These are phyloP conservation scores for Tieghemiomyces parasiticus DNA, from an alignment of 192 early-diverging fungal species.

Conservation along the genomic window DNA sequence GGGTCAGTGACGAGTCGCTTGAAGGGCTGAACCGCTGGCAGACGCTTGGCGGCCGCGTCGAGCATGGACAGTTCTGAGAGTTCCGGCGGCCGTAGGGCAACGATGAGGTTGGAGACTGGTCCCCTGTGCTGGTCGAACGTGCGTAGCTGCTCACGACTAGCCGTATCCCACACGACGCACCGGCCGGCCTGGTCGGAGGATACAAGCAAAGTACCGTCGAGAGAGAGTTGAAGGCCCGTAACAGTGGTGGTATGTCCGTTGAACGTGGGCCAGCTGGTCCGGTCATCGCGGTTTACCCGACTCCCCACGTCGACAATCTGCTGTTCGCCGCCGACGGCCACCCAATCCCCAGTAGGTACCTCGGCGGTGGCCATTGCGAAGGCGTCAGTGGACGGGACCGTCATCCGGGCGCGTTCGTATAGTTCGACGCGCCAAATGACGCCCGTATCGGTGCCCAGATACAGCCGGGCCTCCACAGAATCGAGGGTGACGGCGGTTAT, in stretches of 20 bases:
- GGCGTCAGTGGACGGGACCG: slow-evolving; percentile 25
- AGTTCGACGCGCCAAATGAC: slow-evolving; percentile 48
- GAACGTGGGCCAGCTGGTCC: slow-evolving; percentile 16
- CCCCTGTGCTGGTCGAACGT: slow-evolving; percentile 58
- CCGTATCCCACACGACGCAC: slow-evolving; percentile 76
- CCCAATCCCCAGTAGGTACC: slow-evolving; percentile 12
- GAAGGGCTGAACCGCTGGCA: slow-evolving; percentile 4
- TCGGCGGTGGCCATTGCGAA: slow-evolving; percentile 23
- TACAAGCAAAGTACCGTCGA: slow-evolving; percentile 62
- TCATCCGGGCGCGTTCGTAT: slow-evolving; percentile 28
- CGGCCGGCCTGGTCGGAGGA: slow-evolving; percentile 62
- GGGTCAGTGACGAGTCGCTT: slow-evolving; percentile 11
- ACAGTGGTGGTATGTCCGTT: slow-evolving; percentile 33
- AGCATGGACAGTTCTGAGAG: slow-evolving; percentile 15
- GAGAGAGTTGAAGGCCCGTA: slow-evolving; percentile 39
- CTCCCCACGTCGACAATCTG: slow-evolving; percentile 30
- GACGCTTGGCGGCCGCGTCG: slow-evolving; percentile 15
- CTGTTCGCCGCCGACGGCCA: slow-evolving; percentile 33
- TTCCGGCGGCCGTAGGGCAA: slow-evolving; percentile 29
- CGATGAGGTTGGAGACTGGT: slow-evolving; percentile 23
- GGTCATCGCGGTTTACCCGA: slow-evolving; percentile 15
- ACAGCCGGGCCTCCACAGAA: slow-evolving; percentile 51
- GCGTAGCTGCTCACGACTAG: slow-evolving; percentile 62
- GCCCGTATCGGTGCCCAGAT: slow-evolving; percentile 53
- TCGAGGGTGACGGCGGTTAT: slow-evolving; percentile 53